Conservation (phyloP, 768 basidiomycete genomes). For the Pleurotus eryngii region DNA sequence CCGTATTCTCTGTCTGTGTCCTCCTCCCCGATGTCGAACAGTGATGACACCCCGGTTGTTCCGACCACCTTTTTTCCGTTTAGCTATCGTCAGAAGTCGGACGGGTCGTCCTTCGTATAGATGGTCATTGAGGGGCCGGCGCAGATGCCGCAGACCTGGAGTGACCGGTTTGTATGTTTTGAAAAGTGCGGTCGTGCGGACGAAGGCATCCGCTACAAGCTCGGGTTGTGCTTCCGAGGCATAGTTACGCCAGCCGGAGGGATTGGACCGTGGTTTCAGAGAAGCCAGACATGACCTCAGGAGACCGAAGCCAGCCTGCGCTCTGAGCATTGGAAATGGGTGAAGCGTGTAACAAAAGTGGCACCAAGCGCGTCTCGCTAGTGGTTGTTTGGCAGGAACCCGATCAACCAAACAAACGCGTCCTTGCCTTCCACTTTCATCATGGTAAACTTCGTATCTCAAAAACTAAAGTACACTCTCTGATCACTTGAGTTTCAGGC, state of each 20-base stretch:
- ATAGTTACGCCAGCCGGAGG: slow-evolving; percentile 25
- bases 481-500: slow-evolving; percentile 33
- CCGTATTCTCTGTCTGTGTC: slow-evolving; percentile 84
- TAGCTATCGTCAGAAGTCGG: slow-evolving; percentile 74
- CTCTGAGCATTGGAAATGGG: not conserved
- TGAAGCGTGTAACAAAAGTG: too few species aligned
- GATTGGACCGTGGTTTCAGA: not conserved
- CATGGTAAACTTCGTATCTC: slow-evolving; percentile 8
- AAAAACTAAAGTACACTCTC: not conserved
- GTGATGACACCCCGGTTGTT: slow-evolving; percentile 83
- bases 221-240: slow-evolving; percentile 25
- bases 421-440: slow-evolving; percentile 1
- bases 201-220: slow-evolving; percentile 32
- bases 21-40: slow-evolving; percentile 86
- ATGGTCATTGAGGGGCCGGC: slow-evolving; percentile 78
- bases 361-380: not conserved
- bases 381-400: slow-evolving; percentile 1
- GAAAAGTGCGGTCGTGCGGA: slow-evolving; percentile 56
- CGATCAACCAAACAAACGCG: slow-evolving; percentile 3
- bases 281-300: slow-evolving; percentile 3
- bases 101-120: slow-evolving; percentile 85
- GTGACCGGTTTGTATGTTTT: slow-evolving; percentile 91
- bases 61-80: slow-evolving; percentile 84
- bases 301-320: not conserved
- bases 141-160: slow-evolving; percentile 83